phyloP scores from a whole-genome alignment of 768 basidiomycete species.

The Pulveroboletus sp. region DNA sequence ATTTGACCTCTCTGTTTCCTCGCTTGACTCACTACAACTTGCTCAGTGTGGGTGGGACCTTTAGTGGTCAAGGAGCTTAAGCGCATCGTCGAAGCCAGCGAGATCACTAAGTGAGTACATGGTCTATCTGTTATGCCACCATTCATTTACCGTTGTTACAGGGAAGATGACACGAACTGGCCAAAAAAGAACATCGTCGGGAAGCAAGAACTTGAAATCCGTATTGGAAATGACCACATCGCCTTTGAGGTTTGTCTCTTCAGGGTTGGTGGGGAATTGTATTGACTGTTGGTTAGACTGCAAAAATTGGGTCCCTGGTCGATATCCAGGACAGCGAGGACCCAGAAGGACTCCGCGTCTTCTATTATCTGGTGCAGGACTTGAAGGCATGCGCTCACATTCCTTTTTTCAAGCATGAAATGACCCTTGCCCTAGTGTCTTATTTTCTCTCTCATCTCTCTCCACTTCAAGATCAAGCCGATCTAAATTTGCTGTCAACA shows the following conservation, averaged over 20 bases:
- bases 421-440: conserved; percentile 60
- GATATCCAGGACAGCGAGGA: conserved; percentile 97
- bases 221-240: conserved; percentile 91
- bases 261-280: not conserved
- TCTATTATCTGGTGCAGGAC: conserved; percentile 98
- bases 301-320: conserved; percentile 94
- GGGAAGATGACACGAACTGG: conserved; percentile 98
- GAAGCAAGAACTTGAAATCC: conserved; percentile 96
- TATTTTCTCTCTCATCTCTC: conserved; percentile 95
- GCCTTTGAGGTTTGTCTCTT: conserved; percentile 76
- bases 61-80: conserved; percentile 93
- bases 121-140: not conserved
- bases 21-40: not conserved
- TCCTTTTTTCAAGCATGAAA: not conserved
- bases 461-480: conserved; percentile 99
- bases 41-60: conserved; percentile 88
- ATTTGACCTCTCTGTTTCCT: not conserved
- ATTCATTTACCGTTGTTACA: conserved; percentile 30
- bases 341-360: conserved; percentile 94
- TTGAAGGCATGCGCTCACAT: conserved; percentile 60
- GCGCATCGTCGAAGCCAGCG: conserved; percentile 86
- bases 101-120: conserved; percentile 77
- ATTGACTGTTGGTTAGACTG: conserved; percentile 57
- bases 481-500: conserved; percentile 45
- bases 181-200: conserved; percentile 99